phyloP scores from a whole-genome alignment of 2,329 filamentous ascomycete species.

The Fusarium solani-melongenae region DNA sequence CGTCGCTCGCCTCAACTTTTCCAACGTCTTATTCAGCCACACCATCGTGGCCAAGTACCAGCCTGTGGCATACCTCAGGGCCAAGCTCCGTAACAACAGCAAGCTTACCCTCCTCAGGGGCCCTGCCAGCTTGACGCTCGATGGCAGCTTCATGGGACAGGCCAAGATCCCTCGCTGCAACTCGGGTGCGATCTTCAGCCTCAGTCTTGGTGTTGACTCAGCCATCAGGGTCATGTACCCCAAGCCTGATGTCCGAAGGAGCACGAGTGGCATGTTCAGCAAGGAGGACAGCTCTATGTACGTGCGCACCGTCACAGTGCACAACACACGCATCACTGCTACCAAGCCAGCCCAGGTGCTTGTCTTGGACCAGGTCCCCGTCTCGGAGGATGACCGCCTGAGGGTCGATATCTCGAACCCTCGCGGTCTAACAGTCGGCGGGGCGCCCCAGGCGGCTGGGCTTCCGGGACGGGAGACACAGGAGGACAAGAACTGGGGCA shows the following conservation, averaged over 20 bases:
- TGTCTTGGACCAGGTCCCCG: conserved; percentile 70
- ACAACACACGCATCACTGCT: conserved; percentile 58
- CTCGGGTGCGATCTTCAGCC: conserved; percentile 62
- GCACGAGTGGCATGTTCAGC: conserved; percentile 62
- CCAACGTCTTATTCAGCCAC: conserved; percentile 64
- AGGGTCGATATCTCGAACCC: conserved; percentile 63
- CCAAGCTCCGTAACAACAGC: conserved; percentile 65
- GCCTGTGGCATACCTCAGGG: conserved; percentile 69
- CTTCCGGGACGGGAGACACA: conserved; percentile 42
- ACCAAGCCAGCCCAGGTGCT: conserved; percentile 57
- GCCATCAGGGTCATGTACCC: conserved; percentile 66
- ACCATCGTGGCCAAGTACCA: conserved; percentile 71
- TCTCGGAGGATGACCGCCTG: conserved; percentile 70
- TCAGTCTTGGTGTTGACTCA: conserved; percentile 70
- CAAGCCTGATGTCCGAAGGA: conserved; percentile 64
- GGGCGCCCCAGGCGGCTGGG: conserved; percentile 52
- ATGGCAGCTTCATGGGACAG: conserved; percentile 71
- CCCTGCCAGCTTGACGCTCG: conserved; percentile 68
- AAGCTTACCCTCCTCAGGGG: conserved; percentile 67
- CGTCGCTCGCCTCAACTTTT: conserved; percentile 65
- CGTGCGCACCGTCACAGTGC: conserved; percentile 59
- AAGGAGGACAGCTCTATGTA: conserved; percentile 65
- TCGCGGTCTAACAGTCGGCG: conserved; percentile 56
- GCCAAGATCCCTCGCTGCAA: conserved; percentile 65
- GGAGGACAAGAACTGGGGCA: conserved; percentile 61